These are phyloP conservation scores for Aphanomyces invadans DNA, from an alignment of 352 stramenopile species.

Conservation along the genomic window DNA sequence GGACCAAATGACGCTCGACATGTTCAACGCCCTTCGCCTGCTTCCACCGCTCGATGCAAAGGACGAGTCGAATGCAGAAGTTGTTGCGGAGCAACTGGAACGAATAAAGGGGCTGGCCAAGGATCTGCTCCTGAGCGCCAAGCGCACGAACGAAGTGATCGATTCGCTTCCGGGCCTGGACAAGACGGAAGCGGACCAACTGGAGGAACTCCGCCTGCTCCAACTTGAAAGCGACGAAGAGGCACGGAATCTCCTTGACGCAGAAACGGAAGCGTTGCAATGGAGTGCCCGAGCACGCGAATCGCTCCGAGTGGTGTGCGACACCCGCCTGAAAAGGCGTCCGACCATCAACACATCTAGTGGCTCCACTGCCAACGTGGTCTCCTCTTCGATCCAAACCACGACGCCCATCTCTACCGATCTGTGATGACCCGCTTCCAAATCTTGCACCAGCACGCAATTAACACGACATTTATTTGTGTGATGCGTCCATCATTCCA, in stretches of 20 bases:
- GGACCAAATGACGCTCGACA: conserved; percentile 78
- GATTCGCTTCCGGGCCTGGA: conserved; percentile 74
- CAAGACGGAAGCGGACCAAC: conserved; percentile 73
- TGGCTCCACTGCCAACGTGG: no score
- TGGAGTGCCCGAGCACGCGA: conserved; percentile 79
- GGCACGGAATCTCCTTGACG: conserved; percentile 70
- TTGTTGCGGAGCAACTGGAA: conserved; percentile 13
- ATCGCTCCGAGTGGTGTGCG: conserved; percentile 74
- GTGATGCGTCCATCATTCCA: no score
- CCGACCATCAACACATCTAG: background rate
- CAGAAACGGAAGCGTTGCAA: conserved; percentile 71
- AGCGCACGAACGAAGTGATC: conserved; percentile 71
- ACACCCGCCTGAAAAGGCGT: conserved; percentile 42
- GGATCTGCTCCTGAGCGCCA: conserved; percentile 68
- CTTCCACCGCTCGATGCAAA: conserved; percentile 35
- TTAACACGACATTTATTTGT: no score
- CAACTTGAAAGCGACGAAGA: conserved; percentile 82
- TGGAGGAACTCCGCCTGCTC: conserved; percentile 65
- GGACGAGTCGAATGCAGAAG: conserved; percentile 29
- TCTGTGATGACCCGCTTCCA: no score
- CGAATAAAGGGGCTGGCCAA: conserved; percentile 68
- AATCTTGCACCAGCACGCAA: no score
- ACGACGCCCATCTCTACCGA: no score
- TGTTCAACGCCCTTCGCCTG: conserved; percentile 82
- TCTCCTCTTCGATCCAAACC: no score